Conservation (phyloP, 345 rosid species). For the Combretum micranthum region DNA sequence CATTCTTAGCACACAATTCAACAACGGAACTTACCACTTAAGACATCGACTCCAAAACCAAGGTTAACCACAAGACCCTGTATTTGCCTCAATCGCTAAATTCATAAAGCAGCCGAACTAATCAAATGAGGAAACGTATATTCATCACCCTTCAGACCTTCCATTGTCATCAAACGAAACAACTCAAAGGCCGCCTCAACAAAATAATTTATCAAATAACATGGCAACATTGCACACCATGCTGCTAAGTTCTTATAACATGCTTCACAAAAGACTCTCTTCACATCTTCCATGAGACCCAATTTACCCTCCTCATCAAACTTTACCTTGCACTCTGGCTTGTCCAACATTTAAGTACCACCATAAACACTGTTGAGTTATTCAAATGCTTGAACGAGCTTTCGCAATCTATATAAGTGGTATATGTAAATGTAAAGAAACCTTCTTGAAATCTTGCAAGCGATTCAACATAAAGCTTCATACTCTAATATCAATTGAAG, state of each 20-base stretch:
- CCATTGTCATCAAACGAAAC: conserved; percentile 35
- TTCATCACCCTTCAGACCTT: conserved; percentile 34
- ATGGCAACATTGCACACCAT: conserved; percentile 56
- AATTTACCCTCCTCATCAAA: too few species aligned
- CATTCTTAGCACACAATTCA: conserved; percentile 49
- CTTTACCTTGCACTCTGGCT: too few species aligned
- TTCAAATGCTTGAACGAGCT: too few species aligned
- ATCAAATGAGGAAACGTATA: conserved; percentile 59
- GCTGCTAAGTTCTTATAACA: conserved; percentile 40
- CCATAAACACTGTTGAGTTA: too few species aligned
- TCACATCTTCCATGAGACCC: conserved; percentile 37
- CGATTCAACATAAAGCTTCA: too few species aligned
- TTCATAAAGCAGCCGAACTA: conserved; percentile 28
- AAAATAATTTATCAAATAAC: conserved; percentile 40
- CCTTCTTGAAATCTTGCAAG: too few species aligned
- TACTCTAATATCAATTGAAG: too few species aligned
- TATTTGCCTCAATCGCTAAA: conserved; percentile 30
- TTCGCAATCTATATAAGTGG: too few species aligned
- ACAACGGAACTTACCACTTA: conserved; percentile 53
- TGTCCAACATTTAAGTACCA: too few species aligned
- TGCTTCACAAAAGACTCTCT: conserved; percentile 35
- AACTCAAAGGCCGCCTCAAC: conserved; percentile 34
- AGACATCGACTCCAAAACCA: conserved; percentile 39
- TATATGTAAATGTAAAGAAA: too few species aligned
- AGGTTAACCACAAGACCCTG: conserved; percentile 39